Evolutionary conservation across 2,329 filamentous ascomycete genomes (phyloP), one percentile per base, ranked within the genome.

Genomic region (Conoideocrella luteorostrata): DNA sequence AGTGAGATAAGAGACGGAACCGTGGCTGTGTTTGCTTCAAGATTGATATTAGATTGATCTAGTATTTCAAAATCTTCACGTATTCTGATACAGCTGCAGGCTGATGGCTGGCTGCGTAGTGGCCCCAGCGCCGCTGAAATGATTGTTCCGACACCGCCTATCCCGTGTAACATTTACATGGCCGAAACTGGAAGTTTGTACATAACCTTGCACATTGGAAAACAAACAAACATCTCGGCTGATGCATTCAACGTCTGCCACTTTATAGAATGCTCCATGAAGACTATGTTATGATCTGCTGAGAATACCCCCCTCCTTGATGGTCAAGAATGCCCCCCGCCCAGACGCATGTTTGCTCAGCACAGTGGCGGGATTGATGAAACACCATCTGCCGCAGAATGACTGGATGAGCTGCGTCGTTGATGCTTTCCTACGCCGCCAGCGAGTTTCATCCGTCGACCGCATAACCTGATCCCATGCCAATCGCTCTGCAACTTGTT

Each of bases 321-420:
- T 23, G 20, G 7, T 37, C 34, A 22, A 13, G 7, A 37, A 7
- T 12, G 4, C 20, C 21, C 7, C 9, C 20, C 20, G 4, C 18
- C 11, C 18, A 20, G 17, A 21, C 12, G 34, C 33, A 20, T 20
- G 33, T 15, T 13, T 11, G 12, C 9, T n/a, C n/a, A n/a, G n/a
- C n/a, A n/a, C 17, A 35, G n/a, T 20, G 18, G 33, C 33, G 17
- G 13, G 10, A 12, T 7, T 18, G 24, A 29, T 39, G 37, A 29
- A 21, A 39, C 37, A 28, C 37, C 24, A 29, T 29, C 15, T 39
- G 37, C 37, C 18, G 28, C 37, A 20, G 24, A 39, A n/a, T 17
- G 37, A 39, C 15, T 20, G 37, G 17, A 17, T 24, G 21, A 18
- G 17, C 9, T 20, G n/a, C 6, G 12, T n/a, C 26, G 12, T 11